Base-by-base conservation (phyloP, 108 stramenopile species). In the Cylindrotheca closterium region DNA sequence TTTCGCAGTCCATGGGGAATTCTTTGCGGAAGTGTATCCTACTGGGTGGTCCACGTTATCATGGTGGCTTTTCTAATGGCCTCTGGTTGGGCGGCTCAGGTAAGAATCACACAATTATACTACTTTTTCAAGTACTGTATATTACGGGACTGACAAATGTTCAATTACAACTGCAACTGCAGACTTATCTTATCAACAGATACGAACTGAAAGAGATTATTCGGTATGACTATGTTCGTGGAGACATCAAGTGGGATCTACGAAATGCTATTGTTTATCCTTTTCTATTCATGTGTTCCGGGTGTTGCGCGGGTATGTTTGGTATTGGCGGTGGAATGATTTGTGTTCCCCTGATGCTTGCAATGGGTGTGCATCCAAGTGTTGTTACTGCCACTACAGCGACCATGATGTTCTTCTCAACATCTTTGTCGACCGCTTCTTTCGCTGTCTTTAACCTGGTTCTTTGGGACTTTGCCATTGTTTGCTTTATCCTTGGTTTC, bases 181-280 rank as follows among this genome's bases (percentile, higher is more conserved):
- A 96, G 67, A 79, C 78, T 4, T 91, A 93, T 69, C 79, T 99
- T 1, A 67, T 96, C 7, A 66, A 88, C 64, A 76, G 88, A 33
- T 89, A 93, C 67, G 67, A 87, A 18, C 73, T 83, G 17, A 97
- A 97, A 52, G 79, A 88, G 23, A 62, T 79, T 18, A 77, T 88
- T n/a, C 81, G 88, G 27, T 98, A 93, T 57, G 86, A 87, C 1
- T 99, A 96, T 70, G 88, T 88, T 2, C 89, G 93, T 19, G 98
- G 98, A 27, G 98, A 99, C 70, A 95, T 99, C 50, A 83, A 93
- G 55, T 99, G 98, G 98, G 89, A 96, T 58, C 58, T 68, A 24
- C 74, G 82, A 8, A 81, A 83, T 48, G 89, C 96, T 0, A 47
- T 97, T 21, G 56, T 94, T 5, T 99, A 97, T 75, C 97, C 98